Evolutionary conservation across 148 eudicot species (phyloP).

Genomic region (Rhododendron mucronatum): DNA sequence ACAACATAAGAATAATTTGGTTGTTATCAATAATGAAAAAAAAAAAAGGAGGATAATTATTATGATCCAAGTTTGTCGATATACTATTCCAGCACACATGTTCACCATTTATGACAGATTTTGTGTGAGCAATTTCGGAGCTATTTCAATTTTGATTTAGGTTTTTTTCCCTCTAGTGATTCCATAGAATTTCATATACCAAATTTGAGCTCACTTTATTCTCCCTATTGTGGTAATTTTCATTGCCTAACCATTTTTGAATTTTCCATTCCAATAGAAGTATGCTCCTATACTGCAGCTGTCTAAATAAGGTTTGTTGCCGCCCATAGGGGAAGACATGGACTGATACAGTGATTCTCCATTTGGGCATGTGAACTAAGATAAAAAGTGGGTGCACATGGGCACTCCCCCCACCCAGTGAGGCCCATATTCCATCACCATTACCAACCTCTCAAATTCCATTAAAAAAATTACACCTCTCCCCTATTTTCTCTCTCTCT

Average conservation of each 20-base stretch:
- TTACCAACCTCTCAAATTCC: slow-evolving; percentile 33
- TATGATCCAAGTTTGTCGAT: background rate
- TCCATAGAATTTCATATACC: background rate
- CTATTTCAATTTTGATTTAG: background rate
- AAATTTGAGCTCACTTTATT: background rate
- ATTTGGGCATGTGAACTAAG: background rate
- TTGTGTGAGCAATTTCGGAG: background rate
- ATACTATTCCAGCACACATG: background rate
- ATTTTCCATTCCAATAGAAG: background rate
- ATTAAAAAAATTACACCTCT: slow-evolving; percentile 4
- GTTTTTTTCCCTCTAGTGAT: background rate
- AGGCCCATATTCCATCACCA: slow-evolving; percentile 21
- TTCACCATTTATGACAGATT: background rate
- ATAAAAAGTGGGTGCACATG: background rate
- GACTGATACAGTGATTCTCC: background rate
- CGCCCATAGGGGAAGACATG: background rate
- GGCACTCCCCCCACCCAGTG: slow-evolving; percentile 12
- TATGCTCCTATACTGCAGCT: background rate
- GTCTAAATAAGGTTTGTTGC: background rate
- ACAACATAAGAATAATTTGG: no score
- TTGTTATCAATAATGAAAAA: background rate
- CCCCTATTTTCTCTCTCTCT: background rate
- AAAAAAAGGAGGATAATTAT: background rate
- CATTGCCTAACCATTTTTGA: background rate
- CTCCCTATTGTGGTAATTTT: background rate